These are phyloP conservation scores for Teratosphaeria destructans DNA, from an alignment of 2,329 filamentous ascomycete species.

Conservation along the genomic window DNA sequence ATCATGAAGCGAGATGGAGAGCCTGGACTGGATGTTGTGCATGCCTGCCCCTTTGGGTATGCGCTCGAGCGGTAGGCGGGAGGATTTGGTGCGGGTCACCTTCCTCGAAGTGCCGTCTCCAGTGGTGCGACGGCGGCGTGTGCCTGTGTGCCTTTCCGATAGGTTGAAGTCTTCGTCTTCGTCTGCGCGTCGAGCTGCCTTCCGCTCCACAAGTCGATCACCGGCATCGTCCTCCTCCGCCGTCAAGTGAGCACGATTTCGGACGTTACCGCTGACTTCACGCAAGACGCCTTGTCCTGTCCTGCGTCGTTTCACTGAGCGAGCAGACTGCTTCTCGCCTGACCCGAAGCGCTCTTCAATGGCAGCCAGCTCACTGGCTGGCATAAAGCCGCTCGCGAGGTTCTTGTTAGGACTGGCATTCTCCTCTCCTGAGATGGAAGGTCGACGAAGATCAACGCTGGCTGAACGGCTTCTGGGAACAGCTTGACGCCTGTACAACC, in stretches of 20 bases:
- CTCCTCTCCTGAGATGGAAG: conserved; percentile 1
- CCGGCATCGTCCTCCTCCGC: conserved; percentile 1
- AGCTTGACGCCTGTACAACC: conserved; percentile 4
- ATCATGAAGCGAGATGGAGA: background rate
- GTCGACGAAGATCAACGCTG: background rate
- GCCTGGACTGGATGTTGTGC: conserved; percentile 9
- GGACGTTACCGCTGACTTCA: conserved; percentile 16
- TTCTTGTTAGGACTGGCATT: conserved; percentile 3
- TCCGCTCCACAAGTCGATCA: background rate
- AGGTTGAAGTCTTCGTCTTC: conserved; percentile 8
- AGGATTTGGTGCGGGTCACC: conserved; percentile 25
- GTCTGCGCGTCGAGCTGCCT: background rate
- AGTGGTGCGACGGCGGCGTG: conserved; percentile 13
- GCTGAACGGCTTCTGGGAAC: background rate
- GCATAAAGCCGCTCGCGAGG: conserved; percentile 15
- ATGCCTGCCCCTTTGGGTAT: conserved; percentile 20
- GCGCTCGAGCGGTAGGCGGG: conserved; percentile 29
- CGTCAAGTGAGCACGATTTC: background rate
- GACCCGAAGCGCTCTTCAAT: conserved; percentile 1
- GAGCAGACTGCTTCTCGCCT: conserved; percentile 4
- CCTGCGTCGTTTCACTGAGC: conserved; percentile 15
- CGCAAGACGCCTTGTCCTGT: conserved; percentile 13
- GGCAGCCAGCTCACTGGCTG: conserved; percentile 19
- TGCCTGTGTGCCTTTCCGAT: conserved; percentile 3
- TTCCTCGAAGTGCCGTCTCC: conserved; percentile 10